These are phyloP conservation scores for Cladophialophora psammophila DNA, from an alignment of 2,329 filamentous ascomycete species.

Conservation along the genomic window DNA sequence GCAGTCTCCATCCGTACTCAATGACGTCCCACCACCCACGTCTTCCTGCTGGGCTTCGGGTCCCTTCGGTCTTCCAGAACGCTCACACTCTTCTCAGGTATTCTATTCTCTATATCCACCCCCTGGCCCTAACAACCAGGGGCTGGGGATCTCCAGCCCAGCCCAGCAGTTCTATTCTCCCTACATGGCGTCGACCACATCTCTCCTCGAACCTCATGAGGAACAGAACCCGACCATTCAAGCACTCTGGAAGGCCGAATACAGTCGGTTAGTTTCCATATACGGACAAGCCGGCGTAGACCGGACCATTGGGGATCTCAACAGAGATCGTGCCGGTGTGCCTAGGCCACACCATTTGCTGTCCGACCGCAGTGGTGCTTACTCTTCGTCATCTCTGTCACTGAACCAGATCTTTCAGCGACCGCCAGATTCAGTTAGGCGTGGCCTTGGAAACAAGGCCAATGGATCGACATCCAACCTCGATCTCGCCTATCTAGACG, in stretches of 20 bases:
- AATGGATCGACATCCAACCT: conserved; percentile 24
- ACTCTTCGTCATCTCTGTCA: conserved; percentile 25
- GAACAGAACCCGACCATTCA: conserved; percentile 38
- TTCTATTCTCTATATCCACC: conserved; percentile 6
- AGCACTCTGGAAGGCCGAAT: conserved; percentile 41
- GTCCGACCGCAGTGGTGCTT: background rate
- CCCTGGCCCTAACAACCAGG: conserved; percentile 1
- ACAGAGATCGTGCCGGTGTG: conserved; percentile 12
- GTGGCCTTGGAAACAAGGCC: conserved; percentile 3
- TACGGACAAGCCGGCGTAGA: conserved; percentile 34
- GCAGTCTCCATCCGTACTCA: conserved; percentile 19
- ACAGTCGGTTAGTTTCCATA: conserved; percentile 37
- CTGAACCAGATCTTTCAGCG: conserved; percentile 15
- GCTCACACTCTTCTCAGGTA: conserved; percentile 15
- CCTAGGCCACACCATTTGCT: background rate
- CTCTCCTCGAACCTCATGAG: conserved; percentile 29
- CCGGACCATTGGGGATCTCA: conserved; percentile 21
- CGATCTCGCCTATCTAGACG: conserved; percentile 31
- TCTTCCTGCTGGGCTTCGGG: conserved; percentile 8
- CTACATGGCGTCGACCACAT: conserved; percentile 31
- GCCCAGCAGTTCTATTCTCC: conserved; percentile 18
- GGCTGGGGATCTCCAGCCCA: conserved; percentile 25
- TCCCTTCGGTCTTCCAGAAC: conserved; percentile 4
- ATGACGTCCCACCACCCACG: conserved; percentile 12
- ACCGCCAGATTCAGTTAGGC: conserved; percentile 4